These are phyloP conservation scores for Boeremia lycopersici DNA, from an alignment of 2,329 filamentous ascomycete genomes.

Conservation along the genomic window DNA sequence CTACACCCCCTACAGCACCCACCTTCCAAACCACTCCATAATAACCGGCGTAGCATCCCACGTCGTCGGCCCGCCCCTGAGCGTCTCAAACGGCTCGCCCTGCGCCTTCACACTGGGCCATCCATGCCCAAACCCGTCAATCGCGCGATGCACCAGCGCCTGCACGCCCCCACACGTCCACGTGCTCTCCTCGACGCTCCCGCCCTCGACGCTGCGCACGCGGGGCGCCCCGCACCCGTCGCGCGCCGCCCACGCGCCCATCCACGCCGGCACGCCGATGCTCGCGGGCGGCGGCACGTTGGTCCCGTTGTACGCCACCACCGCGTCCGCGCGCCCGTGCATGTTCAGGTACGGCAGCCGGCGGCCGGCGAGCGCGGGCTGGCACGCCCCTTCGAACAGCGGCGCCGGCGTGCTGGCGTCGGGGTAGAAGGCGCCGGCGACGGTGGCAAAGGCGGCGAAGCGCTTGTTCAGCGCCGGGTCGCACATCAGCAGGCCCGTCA, in stretches of 20 bases:
- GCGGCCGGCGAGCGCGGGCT: conserved; percentile 4
- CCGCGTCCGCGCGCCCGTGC: conserved; percentile 27
- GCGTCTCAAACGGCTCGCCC: conserved; percentile 27
- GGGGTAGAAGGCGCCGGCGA: conserved; percentile 53
- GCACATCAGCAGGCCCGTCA: conserved; percentile 56
- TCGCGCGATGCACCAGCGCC: conserved; percentile 22
- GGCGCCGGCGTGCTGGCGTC: conserved; percentile 22
- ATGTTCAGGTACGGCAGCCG: conserved; percentile 27
- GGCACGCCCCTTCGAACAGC: conserved; percentile 24
- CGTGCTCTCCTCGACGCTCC: conserved; percentile 14
- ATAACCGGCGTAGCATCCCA: conserved; percentile 32
- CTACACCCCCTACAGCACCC: conserved; percentile 12
- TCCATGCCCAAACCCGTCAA: conserved; percentile 32
- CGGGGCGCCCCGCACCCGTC: conserved; percentile 13
- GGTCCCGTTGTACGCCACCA: conserved; percentile 32
- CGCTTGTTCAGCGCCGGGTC: conserved; percentile 42
- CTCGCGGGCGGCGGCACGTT: conserved; percentile 21
- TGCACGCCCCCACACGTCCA: conserved; percentile 25
- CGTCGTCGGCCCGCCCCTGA: conserved; percentile 23
- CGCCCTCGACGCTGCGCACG: conserved; percentile 10
- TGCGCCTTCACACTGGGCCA: conserved; percentile 27
- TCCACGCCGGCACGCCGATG: conserved; percentile 22
- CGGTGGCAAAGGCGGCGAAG: conserved; percentile 57
- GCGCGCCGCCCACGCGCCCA: conserved; percentile 17
- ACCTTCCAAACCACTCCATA: conserved; percentile 28